Percentiles rank a stretch among this genome's conserved stretches.
Conservation (phyloP, 2,329 filamentous ascomycete genomes). For the Pyrenochaeta sp. region DNA sequence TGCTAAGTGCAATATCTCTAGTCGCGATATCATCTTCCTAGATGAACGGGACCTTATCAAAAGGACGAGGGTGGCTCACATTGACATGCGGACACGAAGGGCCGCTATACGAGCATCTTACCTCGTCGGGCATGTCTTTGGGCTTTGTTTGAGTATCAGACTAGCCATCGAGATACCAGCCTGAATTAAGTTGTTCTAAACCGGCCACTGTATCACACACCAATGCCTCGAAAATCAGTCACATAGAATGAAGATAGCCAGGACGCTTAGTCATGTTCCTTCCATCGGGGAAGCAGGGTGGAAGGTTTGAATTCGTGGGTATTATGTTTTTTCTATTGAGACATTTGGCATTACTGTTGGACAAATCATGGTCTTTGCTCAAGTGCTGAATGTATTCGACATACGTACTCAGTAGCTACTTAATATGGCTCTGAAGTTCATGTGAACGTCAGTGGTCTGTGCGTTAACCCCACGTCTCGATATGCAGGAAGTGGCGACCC, state of each 20-base stretch:
- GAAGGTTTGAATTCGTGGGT: too few relatives aligned
- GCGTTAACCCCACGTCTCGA: background rate
- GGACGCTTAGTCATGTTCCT: too few relatives aligned
- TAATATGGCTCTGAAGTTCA: background rate
- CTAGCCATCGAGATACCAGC: conserved; percentile 4
- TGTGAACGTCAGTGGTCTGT: background rate
- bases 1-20: conserved; percentile 11
- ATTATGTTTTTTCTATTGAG: background rate
- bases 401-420: background rate
- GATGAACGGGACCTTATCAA: conserved; percentile 24
- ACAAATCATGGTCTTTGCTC: background rate
- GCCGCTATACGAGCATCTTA: conserved; percentile 23
- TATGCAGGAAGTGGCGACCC: background rate
- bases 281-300: too few relatives aligned
- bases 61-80: conserved; percentile 30
- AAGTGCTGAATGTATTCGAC: background rate
- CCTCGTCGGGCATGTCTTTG: conserved; percentile 26
- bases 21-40: conserved; percentile 27
- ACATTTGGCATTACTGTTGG: too few relatives aligned
- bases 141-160: conserved; percentile 22
- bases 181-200: background rate
- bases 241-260: too few relatives aligned
- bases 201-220: background rate
- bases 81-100: conserved; percentile 29
- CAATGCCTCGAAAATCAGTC: background rate